Evolutionary conservation across 2,329 filamentous ascomycete genomes (phyloP), one percentile per base, ranked within the genome.

Genomic region (Elsinoe ampelina): DNA sequence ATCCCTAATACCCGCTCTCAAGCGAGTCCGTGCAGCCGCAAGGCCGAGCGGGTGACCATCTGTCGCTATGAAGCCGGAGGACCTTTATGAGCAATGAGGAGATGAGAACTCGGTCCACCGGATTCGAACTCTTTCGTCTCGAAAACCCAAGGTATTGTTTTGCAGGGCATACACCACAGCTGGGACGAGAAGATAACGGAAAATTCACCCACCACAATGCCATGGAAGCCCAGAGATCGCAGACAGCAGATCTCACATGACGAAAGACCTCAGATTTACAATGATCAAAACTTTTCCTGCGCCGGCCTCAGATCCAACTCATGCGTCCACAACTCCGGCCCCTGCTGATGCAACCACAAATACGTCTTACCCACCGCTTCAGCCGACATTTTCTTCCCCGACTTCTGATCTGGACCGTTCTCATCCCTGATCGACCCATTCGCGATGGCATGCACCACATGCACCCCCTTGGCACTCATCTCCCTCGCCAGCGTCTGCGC

Each of bases 361-460:
- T 82, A 81, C 2, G 77, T 77, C 67, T 77, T 75, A 2, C 80
- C 79, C 3, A 83, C 78, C 22, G 77, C 78, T 64, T 82, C 78
- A 0, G 78, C 78, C 52, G 76, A 77, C 71, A 82, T 83, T 58
- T 75, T 77, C 71, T 79, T 80, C 2, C 79, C 79, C 0, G 63
- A 71, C 61, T 69, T 68, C 41, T 73, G 72, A 26, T 75, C 75
- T 56, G 77, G 73, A 1, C 72, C 73, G 26, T 77, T 68, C 56
- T 75, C 76, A 63, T 81, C 79, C 30, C 68, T 70, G 56, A 82
- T 81, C 0, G 66, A 68, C 0, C 78, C 79, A 63, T 82, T 82
- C 0, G 77, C 78, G 59, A 83, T 79, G 2, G 79, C 73, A 66
- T 83, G 80, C n/a, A 77, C 78, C 2, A 81, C 78, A 65, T 83